Percentiles rank a stretch among this genome's conserved stretches.
Evolutionary conservation across 805 yeast species (phyloP).

Genomic region (Isabelozyma pseudorhagii): DNA sequence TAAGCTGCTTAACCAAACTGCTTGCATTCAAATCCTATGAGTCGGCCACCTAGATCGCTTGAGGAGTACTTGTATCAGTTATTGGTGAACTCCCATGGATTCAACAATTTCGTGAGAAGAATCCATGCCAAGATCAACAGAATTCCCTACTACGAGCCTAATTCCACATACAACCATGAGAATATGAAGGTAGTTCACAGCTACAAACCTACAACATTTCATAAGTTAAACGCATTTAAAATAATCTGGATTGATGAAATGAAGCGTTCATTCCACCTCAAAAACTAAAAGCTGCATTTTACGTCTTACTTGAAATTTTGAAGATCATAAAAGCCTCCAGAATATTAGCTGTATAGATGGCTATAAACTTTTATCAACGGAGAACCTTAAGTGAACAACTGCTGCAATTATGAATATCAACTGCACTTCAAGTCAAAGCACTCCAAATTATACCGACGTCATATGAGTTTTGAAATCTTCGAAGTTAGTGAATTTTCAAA

Average conservation of each 20-base stretch:
- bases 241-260: conserved; percentile 60
- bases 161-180: conserved; percentile 5
- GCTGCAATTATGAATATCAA: too few species aligned
- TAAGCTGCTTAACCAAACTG: too few species aligned
- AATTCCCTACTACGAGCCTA: conserved; percentile 42
- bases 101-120: conserved; percentile 59
- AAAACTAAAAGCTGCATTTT: neutral
- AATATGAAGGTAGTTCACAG: conserved; percentile 16
- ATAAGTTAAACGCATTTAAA: conserved; percentile 60
- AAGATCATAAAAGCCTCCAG: too few species aligned
- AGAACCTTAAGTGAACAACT: too few species aligned
- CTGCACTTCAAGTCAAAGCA: too few species aligned
- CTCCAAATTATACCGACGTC: too few species aligned
- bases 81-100: conserved; percentile 55
- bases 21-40: neutral
- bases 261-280: conserved; percentile 38
- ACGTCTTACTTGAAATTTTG: too few species aligned
- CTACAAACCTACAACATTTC: conserved; percentile 50
- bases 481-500: too few species aligned
- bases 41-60: conserved; percentile 25
- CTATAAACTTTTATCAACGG: too few species aligned
- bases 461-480: too few species aligned
- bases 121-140: conserved; percentile 66
- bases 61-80: conserved; percentile 45
- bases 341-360: too few species aligned